These are phyloP conservation scores for Pichia sp. DNA, from an alignment of 1,139 yeast genomes.

Conservation along the genomic window DNA sequence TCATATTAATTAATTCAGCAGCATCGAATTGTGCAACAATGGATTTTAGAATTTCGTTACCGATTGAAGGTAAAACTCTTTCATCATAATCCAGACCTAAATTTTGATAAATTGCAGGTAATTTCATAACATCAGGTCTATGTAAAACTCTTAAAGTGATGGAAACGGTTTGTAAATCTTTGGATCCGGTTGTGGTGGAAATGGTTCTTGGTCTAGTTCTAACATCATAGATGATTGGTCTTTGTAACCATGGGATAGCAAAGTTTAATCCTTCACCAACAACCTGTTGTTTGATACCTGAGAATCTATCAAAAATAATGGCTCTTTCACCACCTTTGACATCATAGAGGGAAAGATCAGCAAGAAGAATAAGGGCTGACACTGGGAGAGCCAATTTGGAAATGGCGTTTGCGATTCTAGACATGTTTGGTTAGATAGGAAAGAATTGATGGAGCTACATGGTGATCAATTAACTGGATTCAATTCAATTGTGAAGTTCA, in stretches of 20 bases:
- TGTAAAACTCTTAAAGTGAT: slow-evolving; percentile 89
- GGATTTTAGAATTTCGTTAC: slow-evolving; percentile 90
- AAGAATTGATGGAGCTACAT: not conserved
- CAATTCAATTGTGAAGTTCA: not conserved
- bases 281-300: slow-evolving; percentile 81
- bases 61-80: slow-evolving; percentile 93
- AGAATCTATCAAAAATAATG: slow-evolving; percentile 84
- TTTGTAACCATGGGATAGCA: slow-evolving; percentile 92
- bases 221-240: slow-evolving; percentile 84
- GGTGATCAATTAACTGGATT: no score
- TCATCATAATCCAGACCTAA: slow-evolving; percentile 95
- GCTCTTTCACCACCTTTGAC: slow-evolving; percentile 96
- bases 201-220: slow-evolving; percentile 90
- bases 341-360: slow-evolving; percentile 76
- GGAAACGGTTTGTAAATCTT: slow-evolving; percentile 93
- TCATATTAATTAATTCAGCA: slow-evolving; percentile 92
- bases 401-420: slow-evolving; percentile 69
- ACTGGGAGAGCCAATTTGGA: slow-evolving; percentile 56
- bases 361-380: slow-evolving; percentile 59
- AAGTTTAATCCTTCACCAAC: slow-evolving; percentile 97
- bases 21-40: slow-evolving; percentile 98
- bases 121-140: slow-evolving; percentile 79
- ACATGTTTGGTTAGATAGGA: slow-evolving; percentile 31
- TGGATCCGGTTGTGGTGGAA: slow-evolving; percentile 93
- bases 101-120: slow-evolving; percentile 84